Conservation (phyloP, 148 eudicot species). For the Dysphania ambrosioides region DNA sequence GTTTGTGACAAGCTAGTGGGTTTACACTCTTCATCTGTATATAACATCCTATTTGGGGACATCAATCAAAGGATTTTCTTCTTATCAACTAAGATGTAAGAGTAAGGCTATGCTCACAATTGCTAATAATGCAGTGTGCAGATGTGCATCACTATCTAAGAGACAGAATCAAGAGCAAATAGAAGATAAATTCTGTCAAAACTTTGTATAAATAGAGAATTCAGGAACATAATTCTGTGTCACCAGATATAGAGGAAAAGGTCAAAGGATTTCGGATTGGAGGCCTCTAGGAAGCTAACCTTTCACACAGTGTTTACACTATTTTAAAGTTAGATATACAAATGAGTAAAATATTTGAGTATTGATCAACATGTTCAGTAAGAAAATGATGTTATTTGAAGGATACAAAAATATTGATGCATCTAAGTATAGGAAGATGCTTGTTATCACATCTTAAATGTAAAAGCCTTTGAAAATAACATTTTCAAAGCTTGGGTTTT, state of each 20-base stretch:
- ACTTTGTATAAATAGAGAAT: background rate
- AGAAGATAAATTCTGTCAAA: slow-evolving; percentile 17
- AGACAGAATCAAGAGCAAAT: background rate
- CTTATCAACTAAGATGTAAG: background rate
- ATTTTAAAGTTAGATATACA: background rate
- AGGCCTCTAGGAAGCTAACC: background rate
- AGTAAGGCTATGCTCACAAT: background rate
- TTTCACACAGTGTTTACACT: background rate
- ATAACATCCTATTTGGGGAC: background rate
- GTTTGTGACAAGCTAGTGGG: background rate
- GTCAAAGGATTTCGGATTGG: background rate
- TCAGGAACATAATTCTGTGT: background rate
- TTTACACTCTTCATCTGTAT: background rate
- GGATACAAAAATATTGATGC: background rate
- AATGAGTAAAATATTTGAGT: background rate
- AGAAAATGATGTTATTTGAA: slow-evolving; percentile 8
- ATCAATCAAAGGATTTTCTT: background rate
- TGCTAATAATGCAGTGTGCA: background rate
- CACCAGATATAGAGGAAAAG: background rate
- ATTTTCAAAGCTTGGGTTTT: background rate
- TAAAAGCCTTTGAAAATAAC: background rate
- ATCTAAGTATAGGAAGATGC: background rate
- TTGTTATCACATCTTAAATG: background rate
- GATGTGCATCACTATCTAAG: background rate
- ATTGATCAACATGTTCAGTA: background rate